phyloP scores from a whole-genome alignment of 768 basidiomycete species.

The Cubamyces lactineus region DNA sequence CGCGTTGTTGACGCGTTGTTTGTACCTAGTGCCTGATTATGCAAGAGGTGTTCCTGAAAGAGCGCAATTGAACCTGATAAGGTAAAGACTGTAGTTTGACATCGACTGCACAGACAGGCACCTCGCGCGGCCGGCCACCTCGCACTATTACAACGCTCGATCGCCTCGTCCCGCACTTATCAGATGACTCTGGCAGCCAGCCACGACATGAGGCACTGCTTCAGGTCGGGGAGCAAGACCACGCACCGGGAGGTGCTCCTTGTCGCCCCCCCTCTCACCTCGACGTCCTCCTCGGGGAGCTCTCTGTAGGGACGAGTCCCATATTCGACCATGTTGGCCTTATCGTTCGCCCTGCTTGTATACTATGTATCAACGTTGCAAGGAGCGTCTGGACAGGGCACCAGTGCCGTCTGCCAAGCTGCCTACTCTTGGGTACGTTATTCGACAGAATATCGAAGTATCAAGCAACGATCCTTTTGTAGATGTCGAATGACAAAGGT shows the following conservation, averaged over 20 bases:
- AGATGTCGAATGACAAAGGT: slow-evolving; percentile 18
- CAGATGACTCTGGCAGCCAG: too few relatives aligned
- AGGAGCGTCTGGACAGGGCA: background rate
- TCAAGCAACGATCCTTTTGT: background rate
- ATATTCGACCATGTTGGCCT: background rate
- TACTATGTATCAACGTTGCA: background rate
- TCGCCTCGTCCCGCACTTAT: background rate
- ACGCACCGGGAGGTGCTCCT: too few relatives aligned
- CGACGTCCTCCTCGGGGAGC: too few relatives aligned
- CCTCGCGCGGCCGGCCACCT: too few relatives aligned
- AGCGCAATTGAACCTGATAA: background rate
- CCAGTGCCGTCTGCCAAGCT: background rate
- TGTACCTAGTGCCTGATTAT: background rate
- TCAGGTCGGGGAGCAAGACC: too few relatives aligned
- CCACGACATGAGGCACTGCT: too few relatives aligned
- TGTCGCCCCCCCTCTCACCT: too few relatives aligned
- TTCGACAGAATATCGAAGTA: background rate
- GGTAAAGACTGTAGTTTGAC: slow-evolving; percentile 3
- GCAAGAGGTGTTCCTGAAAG: background rate
- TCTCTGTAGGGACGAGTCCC: too few relatives aligned
- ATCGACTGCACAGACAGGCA: background rate
- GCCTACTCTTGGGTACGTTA: slow-evolving; percentile 2
- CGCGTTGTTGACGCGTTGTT: slow-evolving; percentile 26
- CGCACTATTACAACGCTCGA: background rate
- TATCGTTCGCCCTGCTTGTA: background rate